These are phyloP conservation scores for Somion occarium DNA, from an alignment of 1,284 basidiomycete genomes.

Conservation along the genomic window DNA sequence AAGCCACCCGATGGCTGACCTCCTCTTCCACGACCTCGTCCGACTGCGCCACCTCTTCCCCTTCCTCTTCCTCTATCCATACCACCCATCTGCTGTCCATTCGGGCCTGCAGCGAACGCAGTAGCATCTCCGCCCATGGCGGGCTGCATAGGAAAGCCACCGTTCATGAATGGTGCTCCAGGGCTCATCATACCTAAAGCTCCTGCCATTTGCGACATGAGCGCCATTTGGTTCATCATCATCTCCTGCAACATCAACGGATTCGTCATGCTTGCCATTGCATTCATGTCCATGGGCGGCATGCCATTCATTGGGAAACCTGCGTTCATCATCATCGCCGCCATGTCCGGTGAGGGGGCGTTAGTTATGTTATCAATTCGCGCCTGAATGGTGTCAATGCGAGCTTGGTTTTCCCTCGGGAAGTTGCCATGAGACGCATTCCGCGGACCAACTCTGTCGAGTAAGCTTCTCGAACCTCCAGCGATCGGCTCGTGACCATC, in stretches of 20 bases:
- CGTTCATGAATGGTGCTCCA: slow-evolving; percentile 41
- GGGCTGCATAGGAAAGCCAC: slow-evolving; percentile 54
- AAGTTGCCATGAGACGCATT: slow-evolving; percentile 31
- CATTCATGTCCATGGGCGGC: slow-evolving; percentile 59
- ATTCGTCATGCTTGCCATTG: slow-evolving; percentile 46
- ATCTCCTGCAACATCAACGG: slow-evolving; percentile 75
- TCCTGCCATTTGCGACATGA: slow-evolving; percentile 79
- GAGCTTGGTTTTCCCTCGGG: slow-evolving; percentile 2
- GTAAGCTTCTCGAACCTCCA: slow-evolving; percentile 50
- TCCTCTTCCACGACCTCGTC: slow-evolving; percentile 29
- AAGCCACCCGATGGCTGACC: slow-evolving; percentile 23
- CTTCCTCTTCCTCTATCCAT: slow-evolving; percentile 33
- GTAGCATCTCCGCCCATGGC: slow-evolving; percentile 50
- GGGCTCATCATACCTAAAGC: slow-evolving; percentile 69
- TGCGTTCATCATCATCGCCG: slow-evolving; percentile 49
- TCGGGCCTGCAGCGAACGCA: slow-evolving; percentile 42
- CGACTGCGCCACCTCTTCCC: slow-evolving; percentile 33
- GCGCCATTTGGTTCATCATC: slow-evolving; percentile 82
- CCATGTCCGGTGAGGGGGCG: slow-evolving; percentile 33
- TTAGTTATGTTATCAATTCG: slow-evolving; percentile 72
- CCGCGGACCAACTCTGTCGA: slow-evolving; percentile 64
- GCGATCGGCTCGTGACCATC: slow-evolving; percentile 24
- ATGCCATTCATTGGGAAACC: slow-evolving; percentile 40
- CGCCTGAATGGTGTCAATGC: slow-evolving; percentile 64
- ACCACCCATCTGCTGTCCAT: slow-evolving; percentile 28